A percentile compares a stretch with the other conserved stretches of the same genome.
phyloP scores from a whole-genome alignment of 176 grass and related monocot genomes.

The Eragrostis curvula region DNA sequence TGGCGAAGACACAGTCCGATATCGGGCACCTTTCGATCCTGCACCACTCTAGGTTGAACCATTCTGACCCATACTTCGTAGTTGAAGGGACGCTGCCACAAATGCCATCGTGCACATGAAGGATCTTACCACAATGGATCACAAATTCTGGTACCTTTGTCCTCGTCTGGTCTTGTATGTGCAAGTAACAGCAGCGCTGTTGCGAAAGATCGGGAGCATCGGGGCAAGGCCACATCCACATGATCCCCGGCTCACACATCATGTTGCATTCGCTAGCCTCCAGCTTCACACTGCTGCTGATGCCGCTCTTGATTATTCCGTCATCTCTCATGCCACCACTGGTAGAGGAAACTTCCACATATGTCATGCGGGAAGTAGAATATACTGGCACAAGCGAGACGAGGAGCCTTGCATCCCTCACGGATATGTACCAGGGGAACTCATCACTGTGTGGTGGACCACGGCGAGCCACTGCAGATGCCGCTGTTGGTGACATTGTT shows the following conservation, averaged over 20 bases:
- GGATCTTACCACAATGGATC: fast-evolving
- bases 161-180: constrained; percentile 12
- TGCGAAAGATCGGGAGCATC: not conserved
- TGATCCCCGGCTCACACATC: not conserved
- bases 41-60: not conserved
- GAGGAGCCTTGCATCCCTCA: not conserved
- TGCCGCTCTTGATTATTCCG: not conserved
- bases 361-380: not conserved
- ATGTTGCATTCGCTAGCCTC: not conserved
- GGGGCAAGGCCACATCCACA: not conserved
- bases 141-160: not conserved
- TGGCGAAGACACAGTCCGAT: not conserved
- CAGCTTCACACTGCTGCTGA: too few relatives aligned
- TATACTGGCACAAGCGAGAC: not conserved
- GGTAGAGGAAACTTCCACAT: constrained; percentile 3
- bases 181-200: not conserved
- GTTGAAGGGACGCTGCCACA: not conserved
- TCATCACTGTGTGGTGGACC: not conserved
- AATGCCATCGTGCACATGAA: constrained; percentile 12
- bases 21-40: constrained; percentile 24
- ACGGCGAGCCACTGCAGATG: too few relatives aligned
- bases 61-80: not conserved
- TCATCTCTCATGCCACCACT: not conserved
- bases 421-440: not conserved
- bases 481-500: not conserved